These are phyloP conservation scores for Emergomyces africanus DNA, from an alignment of 2,329 filamentous ascomycete species.

Conservation along the genomic window DNA sequence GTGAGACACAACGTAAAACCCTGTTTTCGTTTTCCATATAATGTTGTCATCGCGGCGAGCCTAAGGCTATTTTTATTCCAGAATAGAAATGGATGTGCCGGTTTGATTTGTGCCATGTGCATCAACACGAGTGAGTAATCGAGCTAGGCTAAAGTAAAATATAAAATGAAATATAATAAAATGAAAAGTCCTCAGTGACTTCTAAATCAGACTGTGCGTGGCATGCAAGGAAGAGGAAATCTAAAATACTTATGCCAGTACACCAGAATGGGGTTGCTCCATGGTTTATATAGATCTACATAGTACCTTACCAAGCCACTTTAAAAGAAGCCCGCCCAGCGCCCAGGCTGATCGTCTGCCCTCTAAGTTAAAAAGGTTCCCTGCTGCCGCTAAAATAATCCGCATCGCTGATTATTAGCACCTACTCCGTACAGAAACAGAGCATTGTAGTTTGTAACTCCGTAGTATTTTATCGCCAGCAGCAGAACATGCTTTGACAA, in stretches of 20 bases:
- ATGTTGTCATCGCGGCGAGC: neutral
- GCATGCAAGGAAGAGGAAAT: neutral
- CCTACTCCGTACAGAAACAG: too few relatives aligned
- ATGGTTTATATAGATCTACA: neutral
- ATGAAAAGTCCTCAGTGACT: neutral
- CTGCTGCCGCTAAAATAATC: too few relatives aligned
- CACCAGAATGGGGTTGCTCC: neutral
- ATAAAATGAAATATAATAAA: neutral
- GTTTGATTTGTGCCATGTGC: neutral
- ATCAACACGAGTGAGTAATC: neutral
- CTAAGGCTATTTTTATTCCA: neutral
- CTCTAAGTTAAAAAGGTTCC: too few relatives aligned
- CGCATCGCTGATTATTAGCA: too few relatives aligned
- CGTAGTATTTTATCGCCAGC: too few relatives aligned
- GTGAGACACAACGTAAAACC: neutral
- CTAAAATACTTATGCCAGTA: neutral
- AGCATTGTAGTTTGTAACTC: too few relatives aligned
- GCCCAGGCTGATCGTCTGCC: neutral
- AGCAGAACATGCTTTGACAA: neutral
- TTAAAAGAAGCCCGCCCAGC: neutral
- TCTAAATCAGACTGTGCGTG: too few relatives aligned
- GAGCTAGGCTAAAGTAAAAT: neutral
- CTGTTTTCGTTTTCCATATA: neutral
- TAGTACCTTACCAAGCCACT: neutral
- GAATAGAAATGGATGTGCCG: neutral